Evolutionary conservation across 768 basidiomycete species (phyloP).

Genomic region (Holtermannia corniformis): DNA sequence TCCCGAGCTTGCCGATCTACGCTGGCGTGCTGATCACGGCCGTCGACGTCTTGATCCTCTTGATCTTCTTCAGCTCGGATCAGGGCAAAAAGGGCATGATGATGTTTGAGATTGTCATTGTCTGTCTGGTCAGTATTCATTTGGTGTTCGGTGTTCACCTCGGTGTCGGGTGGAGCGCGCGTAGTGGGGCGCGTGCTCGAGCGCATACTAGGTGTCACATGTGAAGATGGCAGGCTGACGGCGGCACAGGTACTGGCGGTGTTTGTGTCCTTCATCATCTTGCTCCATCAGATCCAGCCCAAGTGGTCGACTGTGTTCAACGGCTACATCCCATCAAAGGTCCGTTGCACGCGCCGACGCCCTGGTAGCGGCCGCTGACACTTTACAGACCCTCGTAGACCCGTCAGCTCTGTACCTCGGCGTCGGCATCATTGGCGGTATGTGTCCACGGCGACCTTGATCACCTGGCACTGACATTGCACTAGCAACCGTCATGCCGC

Average conservation of each 20-base stretch:
- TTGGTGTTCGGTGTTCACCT: not conserved
- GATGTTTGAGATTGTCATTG: constrained; percentile 41
- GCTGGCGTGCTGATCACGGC: constrained; percentile 42
- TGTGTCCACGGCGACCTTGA: not conserved
- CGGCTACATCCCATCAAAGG: constrained; percentile 66
- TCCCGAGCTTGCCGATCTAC: constrained; percentile 39
- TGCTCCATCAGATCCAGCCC: constrained; percentile 62
- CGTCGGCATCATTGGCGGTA: constrained; percentile 38
- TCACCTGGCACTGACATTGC: not conserved
- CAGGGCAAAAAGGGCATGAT: constrained; percentile 39
- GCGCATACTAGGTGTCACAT: no score
- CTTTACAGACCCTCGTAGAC: constrained; percentile 26
- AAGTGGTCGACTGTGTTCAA: constrained; percentile 64
- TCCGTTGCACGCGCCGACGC: constrained; percentile 13
- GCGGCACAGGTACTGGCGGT: constrained; percentile 49
- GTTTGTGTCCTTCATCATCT: constrained; percentile 64
- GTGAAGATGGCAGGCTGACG: not conserved
- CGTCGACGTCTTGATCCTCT: constrained; percentile 39
- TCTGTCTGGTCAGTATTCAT: constrained; percentile 24
- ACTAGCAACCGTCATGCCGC: constrained; percentile 87
- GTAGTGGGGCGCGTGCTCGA: no score
- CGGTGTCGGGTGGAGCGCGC: not conserved
- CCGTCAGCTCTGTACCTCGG: constrained; percentile 42
- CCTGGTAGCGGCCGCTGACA: not conserved
- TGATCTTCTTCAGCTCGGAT: constrained; percentile 39